phyloP scores from a whole-genome alignment of 768 basidiomycete genomes.

The Exidia glandulosa region DNA sequence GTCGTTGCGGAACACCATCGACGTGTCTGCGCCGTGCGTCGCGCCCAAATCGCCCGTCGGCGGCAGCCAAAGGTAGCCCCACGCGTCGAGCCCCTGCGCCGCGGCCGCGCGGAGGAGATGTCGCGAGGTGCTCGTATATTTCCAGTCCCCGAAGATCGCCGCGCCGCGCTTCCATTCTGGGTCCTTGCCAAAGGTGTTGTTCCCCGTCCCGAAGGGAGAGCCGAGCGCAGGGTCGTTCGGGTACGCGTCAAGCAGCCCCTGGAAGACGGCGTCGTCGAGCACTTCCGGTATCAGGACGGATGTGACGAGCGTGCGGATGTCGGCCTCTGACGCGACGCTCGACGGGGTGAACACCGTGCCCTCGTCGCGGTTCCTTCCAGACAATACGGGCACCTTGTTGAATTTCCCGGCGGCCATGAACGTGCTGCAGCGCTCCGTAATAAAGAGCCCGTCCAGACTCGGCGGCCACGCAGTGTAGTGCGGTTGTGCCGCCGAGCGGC shows the following conservation, averaged over 20 bases:
- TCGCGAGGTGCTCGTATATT: neutral
- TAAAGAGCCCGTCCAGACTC: neutral
- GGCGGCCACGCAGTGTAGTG: neutral
- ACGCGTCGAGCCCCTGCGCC: neutral
- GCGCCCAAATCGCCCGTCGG: neutral
- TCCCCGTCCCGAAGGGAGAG: conserved; percentile 36
- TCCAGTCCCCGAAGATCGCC: conserved; percentile 22
- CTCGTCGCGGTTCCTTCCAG: neutral
- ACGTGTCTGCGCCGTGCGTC: neutral
- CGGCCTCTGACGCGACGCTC: neutral
- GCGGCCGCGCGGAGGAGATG: neutral
- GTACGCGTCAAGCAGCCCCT: conserved; percentile 26
- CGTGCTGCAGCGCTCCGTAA: neutral
- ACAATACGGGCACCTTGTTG: neutral
- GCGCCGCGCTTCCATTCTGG: conserved; percentile 28
- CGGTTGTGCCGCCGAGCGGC: neutral
- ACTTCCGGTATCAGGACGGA: conserved; percentile 14
- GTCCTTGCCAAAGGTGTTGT: conserved; percentile 32
- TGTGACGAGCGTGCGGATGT: neutral
- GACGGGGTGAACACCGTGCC: neutral
- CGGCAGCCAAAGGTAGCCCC: neutral
- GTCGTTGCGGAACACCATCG: neutral
- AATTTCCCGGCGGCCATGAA: neutral
- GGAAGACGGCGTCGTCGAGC: conserved; percentile 22
- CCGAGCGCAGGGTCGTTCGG: conserved; percentile 31